Evolutionary conservation across 1,139 yeast species (phyloP).

Genomic region (Saccharomycopsis hybrid): DNA sequence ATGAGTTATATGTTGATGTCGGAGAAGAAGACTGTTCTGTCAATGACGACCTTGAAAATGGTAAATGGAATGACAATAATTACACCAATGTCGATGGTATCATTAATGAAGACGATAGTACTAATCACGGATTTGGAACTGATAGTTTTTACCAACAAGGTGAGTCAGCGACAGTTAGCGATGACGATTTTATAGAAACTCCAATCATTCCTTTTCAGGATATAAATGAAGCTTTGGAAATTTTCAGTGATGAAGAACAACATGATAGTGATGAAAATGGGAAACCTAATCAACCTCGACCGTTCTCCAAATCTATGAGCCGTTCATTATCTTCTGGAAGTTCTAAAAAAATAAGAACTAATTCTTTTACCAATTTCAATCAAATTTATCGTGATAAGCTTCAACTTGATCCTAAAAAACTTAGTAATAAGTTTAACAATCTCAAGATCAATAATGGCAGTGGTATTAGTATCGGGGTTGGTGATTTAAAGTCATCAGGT

Average conservation of each 20-base stretch:
- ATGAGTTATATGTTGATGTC: no score
- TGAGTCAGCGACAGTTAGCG: neutral
- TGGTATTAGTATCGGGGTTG: neutral
- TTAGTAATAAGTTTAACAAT: slow-evolving; percentile 5
- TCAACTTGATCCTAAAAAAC: slow-evolving; percentile 10
- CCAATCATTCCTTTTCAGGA: slow-evolving; percentile 19
- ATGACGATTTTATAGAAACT: slow-evolving; percentile 18
- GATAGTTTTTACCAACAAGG: slow-evolving; percentile 1
- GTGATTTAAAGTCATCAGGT: neutral
- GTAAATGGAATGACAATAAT: no score
- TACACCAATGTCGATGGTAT: no score
- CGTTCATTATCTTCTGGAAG: slow-evolving; percentile 8
- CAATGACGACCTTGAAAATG: no score
- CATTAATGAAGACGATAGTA: slow-evolving; percentile 7
- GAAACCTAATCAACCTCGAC: neutral
- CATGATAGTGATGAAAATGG: no score
- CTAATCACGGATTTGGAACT: neutral
- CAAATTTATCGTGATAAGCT: slow-evolving; percentile 17
- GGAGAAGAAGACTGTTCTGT: no score
- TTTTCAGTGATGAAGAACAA: slow-evolving; percentile 19
- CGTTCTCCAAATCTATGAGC: slow-evolving; percentile 5
- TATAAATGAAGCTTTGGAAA: slow-evolving; percentile 19
- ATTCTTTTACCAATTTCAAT: slow-evolving; percentile 19
- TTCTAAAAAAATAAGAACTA: slow-evolving; percentile 14
- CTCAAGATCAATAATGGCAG: slow-evolving; percentile 12